Evolutionary conservation across 176 grass and related monocot species (phyloP).

Genomic region (Ananas comosus): DNA sequence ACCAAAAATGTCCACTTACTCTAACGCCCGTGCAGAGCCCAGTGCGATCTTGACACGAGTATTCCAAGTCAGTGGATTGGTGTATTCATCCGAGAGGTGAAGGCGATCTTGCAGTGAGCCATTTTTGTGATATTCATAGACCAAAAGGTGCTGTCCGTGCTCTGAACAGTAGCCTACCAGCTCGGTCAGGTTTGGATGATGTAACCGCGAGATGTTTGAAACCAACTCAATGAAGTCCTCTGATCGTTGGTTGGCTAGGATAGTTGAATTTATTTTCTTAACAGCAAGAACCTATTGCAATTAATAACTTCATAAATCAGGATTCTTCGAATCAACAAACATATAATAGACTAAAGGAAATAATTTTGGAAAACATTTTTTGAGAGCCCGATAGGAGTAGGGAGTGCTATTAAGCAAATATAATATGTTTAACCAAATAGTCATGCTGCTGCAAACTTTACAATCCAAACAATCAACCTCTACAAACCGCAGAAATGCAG

Average conservation of each 20-base stretch:
- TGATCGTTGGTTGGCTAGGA: constrained; percentile 61
- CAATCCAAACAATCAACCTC: too few relatives aligned
- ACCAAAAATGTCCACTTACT: constrained; percentile 48
- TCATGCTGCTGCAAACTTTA: too few relatives aligned
- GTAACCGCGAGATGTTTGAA: constrained; percentile 53
- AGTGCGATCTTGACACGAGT: constrained; percentile 89
- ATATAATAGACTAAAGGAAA: neutral
- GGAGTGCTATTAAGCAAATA: too few relatives aligned
- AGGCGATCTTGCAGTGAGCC: constrained; percentile 86
- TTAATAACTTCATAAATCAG: neutral
- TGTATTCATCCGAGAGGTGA: constrained; percentile 74
- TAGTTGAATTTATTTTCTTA: constrained; percentile 74
- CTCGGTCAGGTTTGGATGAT: constrained; percentile 73
- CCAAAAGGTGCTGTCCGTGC: constrained; percentile 82
- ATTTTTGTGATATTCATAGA: constrained; percentile 81
- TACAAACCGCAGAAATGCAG: too few relatives aligned
- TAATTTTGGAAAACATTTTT: too few relatives aligned
- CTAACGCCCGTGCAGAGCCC: constrained; percentile 77
- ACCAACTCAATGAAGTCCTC: constrained; percentile 84
- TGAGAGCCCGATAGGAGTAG: too few relatives aligned
- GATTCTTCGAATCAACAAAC: neutral
- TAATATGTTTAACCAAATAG: too few relatives aligned
- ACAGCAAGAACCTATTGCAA: constrained; percentile 67
- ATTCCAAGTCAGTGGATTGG: constrained; percentile 82
- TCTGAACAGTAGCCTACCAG: constrained; percentile 93